Percentiles rank a stretch among this genome's conserved stretches.
These are phyloP conservation scores for Colletotrichum magnum DNA, from an alignment of 2,329 filamentous ascomycete genomes.

Conservation along the genomic window DNA sequence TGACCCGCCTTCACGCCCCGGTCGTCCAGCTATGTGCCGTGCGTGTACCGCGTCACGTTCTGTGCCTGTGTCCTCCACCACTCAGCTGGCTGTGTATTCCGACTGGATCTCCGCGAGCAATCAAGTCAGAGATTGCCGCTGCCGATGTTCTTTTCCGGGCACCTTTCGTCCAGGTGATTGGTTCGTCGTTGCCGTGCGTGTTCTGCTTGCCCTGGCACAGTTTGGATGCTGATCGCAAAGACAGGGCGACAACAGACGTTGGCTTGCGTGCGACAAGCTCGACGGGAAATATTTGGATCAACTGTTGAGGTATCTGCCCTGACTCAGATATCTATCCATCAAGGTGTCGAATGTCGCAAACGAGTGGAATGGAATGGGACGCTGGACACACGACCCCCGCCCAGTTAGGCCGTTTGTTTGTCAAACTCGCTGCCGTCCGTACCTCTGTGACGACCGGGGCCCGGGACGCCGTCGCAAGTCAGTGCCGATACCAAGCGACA, in stretches of 20 bases:
- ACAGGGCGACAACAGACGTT: neutral
- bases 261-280: slow-evolving; percentile 28
- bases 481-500: neutral
- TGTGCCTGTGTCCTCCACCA: neutral
- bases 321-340: slow-evolving; percentile 39
- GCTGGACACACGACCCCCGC: neutral
- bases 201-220: slow-evolving; percentile 21
- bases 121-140: slow-evolving; percentile 7
- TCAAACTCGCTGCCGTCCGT: slow-evolving; percentile 1
- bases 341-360: slow-evolving; percentile 34
- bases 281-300: slow-evolving; percentile 29
- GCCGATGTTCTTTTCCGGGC: neutral
- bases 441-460: neutral
- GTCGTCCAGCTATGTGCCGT: slow-evolving; percentile 7
- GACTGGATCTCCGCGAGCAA: slow-evolving; percentile 17
- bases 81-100: slow-evolving; percentile 4
- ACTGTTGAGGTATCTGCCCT: slow-evolving; percentile 23
- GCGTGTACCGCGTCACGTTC: slow-evolving; percentile 4
- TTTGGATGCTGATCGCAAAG: slow-evolving; percentile 1
- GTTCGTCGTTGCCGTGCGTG: neutral
- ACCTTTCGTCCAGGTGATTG: neutral
- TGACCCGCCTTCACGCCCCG: slow-evolving; percentile 7
- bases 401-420: slow-evolving; percentile 20
- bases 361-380: slow-evolving; percentile 22
- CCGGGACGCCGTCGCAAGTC: slow-evolving; percentile 1